Evolutionary conservation across 2,329 filamentous ascomycete species (phyloP).

Genomic region (Fusarium aywerte): DNA sequence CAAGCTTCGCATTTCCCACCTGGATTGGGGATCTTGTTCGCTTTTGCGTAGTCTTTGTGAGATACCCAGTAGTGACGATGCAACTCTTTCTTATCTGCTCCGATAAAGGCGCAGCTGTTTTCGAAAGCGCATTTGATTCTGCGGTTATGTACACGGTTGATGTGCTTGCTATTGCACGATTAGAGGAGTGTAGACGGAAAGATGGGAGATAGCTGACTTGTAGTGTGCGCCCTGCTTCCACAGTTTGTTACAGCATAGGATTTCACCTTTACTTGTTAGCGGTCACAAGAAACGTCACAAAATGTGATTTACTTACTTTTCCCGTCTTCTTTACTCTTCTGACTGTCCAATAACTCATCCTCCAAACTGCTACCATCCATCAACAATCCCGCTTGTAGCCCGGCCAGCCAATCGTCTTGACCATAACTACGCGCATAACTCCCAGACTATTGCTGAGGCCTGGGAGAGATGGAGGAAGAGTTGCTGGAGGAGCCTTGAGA

Average conservation of each 20-base stretch:
- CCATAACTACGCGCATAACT: conserved; percentile 23
- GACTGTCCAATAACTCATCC: neutral
- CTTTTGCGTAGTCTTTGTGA: conserved; percentile 13
- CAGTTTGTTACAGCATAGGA: neutral
- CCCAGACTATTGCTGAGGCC: conserved; percentile 23
- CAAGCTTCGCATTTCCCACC: conserved; percentile 16
- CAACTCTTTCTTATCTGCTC: conserved; percentile 1
- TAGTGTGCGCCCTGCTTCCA: neutral
- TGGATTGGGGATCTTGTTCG: neutral
- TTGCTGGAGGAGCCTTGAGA: neutral
- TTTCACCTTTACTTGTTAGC: neutral
- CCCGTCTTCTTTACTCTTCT: neutral
- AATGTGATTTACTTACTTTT: neutral
- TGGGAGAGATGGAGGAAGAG: conserved; percentile 19
- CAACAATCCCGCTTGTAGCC: conserved; percentile 24
- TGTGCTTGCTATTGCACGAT: conserved; percentile 12
- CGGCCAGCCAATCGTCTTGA: conserved; percentile 8
- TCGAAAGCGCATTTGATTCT: conserved; percentile 8
- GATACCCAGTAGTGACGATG: conserved; percentile 28
- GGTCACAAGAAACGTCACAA: accelerated
- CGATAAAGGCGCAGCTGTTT: neutral
- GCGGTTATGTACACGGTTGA: conserved; percentile 1
- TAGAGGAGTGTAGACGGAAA: neutral
- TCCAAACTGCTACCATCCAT: conserved; percentile 3
- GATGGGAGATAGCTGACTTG: conserved; percentile 3